Evolutionary conservation across 1,139 yeast genomes (phyloP).

Genomic region (Lodderomyces parapsilosis): DNA sequence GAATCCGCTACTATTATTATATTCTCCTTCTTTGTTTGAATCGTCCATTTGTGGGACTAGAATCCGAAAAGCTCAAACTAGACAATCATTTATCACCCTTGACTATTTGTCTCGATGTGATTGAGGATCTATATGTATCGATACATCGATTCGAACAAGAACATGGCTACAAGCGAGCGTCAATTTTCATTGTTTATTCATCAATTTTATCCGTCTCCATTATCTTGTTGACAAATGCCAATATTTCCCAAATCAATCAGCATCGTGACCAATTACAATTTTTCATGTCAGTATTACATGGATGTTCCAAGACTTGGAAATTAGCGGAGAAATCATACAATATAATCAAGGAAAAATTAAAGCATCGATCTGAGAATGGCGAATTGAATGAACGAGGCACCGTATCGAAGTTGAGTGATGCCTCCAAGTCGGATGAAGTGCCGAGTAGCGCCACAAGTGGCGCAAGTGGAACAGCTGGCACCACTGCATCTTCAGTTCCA

Average conservation of each 20-base stretch:
- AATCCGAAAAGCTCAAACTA: slow-evolving; percentile 9
- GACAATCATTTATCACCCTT: slow-evolving; percentile 27
- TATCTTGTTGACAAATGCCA: slow-evolving; percentile 37
- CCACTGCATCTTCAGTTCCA: neutral
- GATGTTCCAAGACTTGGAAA: slow-evolving; percentile 48
- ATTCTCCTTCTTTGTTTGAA: slow-evolving; percentile 56
- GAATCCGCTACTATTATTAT: slow-evolving; percentile 59
- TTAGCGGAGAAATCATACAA: slow-evolving; percentile 47
- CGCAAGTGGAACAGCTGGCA: no score
- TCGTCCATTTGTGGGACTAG: slow-evolving; percentile 53
- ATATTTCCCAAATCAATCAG: slow-evolving; percentile 24
- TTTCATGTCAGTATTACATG: slow-evolving; percentile 35
- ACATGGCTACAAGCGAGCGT: slow-evolving; percentile 44
- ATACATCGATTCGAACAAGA: slow-evolving; percentile 33
- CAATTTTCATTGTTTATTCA: slow-evolving; percentile 49
- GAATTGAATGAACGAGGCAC: slow-evolving; percentile 8
- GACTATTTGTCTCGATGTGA: slow-evolving; percentile 38
- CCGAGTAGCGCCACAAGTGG: neutral
- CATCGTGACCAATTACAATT: slow-evolving; percentile 31
- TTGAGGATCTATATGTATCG: slow-evolving; percentile 42
- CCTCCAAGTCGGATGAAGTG: neutral
- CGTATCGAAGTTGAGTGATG: neutral
- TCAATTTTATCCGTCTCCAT: slow-evolving; percentile 48
- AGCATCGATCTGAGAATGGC: slow-evolving; percentile 18
- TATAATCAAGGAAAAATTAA: slow-evolving; percentile 37